Percentiles rank a stretch among this genome's conserved stretches.
Evolutionary conservation across 441 rosid species (phyloP).

Genomic region (Erodium chrysanthum): DNA sequence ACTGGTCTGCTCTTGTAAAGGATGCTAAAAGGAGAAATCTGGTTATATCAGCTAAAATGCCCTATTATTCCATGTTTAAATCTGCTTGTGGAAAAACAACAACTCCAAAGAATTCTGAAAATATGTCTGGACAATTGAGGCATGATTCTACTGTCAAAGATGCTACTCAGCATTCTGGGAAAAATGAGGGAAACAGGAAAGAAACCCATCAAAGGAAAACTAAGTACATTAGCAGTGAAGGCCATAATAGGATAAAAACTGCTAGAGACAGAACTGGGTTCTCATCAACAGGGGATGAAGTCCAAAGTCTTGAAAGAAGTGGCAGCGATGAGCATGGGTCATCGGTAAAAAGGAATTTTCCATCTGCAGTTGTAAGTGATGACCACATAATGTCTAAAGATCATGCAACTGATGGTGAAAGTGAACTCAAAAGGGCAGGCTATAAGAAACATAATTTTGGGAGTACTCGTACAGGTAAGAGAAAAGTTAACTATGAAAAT

Average conservation of each 20-base stretch:
- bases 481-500: conserved; percentile 20
- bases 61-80: conserved; percentile 45
- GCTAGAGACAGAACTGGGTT: conserved; percentile 22
- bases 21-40: conserved; percentile 74
- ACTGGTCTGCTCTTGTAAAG: conserved; percentile 83
- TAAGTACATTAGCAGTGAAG: conserved; percentile 17
- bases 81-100: conserved; percentile 21
- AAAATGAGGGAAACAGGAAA: conserved; percentile 25
- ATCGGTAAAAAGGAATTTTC: conserved; percentile 21
- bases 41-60: conserved; percentile 48
- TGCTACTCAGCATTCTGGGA: conserved; percentile 21
- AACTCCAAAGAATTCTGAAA: conserved; percentile 22
- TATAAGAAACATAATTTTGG: conserved; percentile 22
- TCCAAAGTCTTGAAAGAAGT: conserved; percentile 27
- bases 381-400: conserved; percentile 25
- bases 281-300: conserved; percentile 26
- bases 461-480: conserved; percentile 19
- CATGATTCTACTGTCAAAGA: conserved; percentile 15
- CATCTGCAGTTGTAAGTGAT: conserved; percentile 27
- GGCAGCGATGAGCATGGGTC: conserved; percentile 23
- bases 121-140: conserved; percentile 24
- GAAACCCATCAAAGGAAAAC: conserved; percentile 22
- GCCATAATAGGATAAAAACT: conserved; percentile 14
- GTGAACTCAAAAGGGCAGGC: conserved; percentile 26
- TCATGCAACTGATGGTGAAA: conserved; percentile 20